These are phyloP conservation scores for Morella rubra DNA, from an alignment of 306 rosid genomes.

Conservation along the genomic window DNA sequence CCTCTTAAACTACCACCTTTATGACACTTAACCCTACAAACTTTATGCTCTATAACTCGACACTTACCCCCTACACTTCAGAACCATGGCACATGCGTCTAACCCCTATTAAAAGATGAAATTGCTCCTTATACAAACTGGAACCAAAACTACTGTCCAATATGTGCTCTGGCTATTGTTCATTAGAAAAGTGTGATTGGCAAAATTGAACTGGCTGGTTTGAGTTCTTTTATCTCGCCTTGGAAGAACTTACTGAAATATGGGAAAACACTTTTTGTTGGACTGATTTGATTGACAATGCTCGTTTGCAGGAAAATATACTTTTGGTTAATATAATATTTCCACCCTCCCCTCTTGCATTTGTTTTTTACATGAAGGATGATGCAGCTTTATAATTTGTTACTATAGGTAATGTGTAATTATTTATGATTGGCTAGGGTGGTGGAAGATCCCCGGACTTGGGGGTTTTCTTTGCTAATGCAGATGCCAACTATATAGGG, in stretches of 20 bases:
- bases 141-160: too few species aligned
- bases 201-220: not conserved
- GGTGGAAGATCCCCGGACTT: constrained; percentile 74
- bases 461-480: constrained; percentile 85
- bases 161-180: not conserved
- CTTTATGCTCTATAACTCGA: too few species aligned
- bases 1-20: too few species aligned
- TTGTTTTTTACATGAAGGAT: not conserved
- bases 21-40: too few species aligned
- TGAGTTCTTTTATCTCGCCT: not conserved
- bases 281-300: not conserved
- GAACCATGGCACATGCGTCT: too few species aligned
- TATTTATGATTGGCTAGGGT: constrained; percentile 56
- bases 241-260: not conserved
- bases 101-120: too few species aligned
- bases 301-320: not conserved
- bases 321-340: too few species aligned
- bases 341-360: too few species aligned
- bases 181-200: not conserved
- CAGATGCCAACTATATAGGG: constrained; percentile 70
- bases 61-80: too few species aligned
- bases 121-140: too few species aligned
- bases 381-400: not conserved
- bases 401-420: constrained; percentile 11
- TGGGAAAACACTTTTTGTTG: too few species aligned